Evolutionary conservation across 805 yeast genomes (phyloP), one percentile per base, ranked within the genome.

Genomic region (Cyberlindnera misumaiensis): DNA sequence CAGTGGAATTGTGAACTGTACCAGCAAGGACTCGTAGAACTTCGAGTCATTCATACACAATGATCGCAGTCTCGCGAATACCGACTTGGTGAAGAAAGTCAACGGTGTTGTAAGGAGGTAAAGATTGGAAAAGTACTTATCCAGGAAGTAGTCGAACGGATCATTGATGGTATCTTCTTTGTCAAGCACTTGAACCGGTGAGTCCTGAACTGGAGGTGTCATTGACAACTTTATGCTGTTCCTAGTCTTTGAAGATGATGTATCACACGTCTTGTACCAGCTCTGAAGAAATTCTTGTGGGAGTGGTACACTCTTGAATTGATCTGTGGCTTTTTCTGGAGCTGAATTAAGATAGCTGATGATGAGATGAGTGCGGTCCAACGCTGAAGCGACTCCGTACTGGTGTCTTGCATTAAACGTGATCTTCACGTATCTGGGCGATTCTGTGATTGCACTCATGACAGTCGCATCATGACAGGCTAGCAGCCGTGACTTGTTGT

Each of bases 61-160:
- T 16, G 65, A 65, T 34, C 56, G 62, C 35, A 75, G 55, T 36
- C 80, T 55, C 11, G 70, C 54, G 28, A 77, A 53, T 4, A 73
- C 68, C 0, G 80, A 73, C 45, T 77, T 77, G 5, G 63, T 57
- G 58, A 71, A 60, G 51, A 62, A 63, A 0, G 64, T 63, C 15
- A 65, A 30, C 3, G 69, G 66, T 0, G 60, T 50, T n/a, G 59
- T 52, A 4, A 61, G 33, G 11, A 57, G 52, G 40, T 60, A 67
- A 6, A 67, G 45, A 5, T 59, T 51, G 5, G 59, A 61, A 35
- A 60, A 64, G 36, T 67, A 67, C 38, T 59, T 62, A 4, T 51
- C 51, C 15, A 47, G 32, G 32, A 55, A 49, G 33, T 55, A 53
- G 28, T 53, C 58, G 35, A 53, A 53, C 37, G 59, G 59, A 28